Evolutionary conservation across 495 filamentous ascomycete species (phyloP), one percentile per base, ranked within the genome.

Genomic region (Choiromyces venosus): DNA sequence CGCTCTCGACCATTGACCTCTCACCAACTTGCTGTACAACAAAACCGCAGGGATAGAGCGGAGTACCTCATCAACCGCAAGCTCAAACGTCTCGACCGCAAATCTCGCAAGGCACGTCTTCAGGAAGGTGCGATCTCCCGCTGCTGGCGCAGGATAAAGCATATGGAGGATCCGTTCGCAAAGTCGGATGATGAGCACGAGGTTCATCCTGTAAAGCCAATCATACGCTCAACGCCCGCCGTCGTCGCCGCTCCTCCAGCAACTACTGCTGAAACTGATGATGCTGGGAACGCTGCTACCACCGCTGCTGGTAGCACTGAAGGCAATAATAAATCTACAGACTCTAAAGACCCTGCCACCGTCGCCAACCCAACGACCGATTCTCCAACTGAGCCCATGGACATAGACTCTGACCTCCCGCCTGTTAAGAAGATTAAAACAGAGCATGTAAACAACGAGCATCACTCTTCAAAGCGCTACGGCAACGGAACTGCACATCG

Each of bases 11-110:
- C 93, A 5, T 87, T 96, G 29, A 99, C 95, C 0, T 91, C 92
- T 14, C 95, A 99, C 82, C 95, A 99, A 79, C 85, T 96, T 38
- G 95, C 94, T 10, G 92, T 98, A 5, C 93, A 97, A 77, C 88
- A 90, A 66, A 97, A 97, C 80, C 87, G 96, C 12, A 91, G 89
- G 46, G 89, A 95, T 82, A 91, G 93, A 19, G 92, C 97, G 61
- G 91, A 97, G 68, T 92, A 95, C 78, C 89, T 95, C 65, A 87
- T 99, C 39, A 88, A 92, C 76, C 89, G 91, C 29, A 91, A 91
- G 64, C 84, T 93, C 42, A 88, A 87, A 72, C 85, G 83, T 68
- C 85, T 88, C 70, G 88, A 91, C 71, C 89, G 89, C 73, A 83
- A 84, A 42, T 83, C 90, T 4, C 87, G 91, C 18, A 89, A 85